A percentile compares a stretch with the other conserved stretches of the same genome.
These are phyloP conservation scores for Rhododendron kiyosumense DNA, from an alignment of 148 eudicot genomes.

Conservation along the genomic window DNA sequence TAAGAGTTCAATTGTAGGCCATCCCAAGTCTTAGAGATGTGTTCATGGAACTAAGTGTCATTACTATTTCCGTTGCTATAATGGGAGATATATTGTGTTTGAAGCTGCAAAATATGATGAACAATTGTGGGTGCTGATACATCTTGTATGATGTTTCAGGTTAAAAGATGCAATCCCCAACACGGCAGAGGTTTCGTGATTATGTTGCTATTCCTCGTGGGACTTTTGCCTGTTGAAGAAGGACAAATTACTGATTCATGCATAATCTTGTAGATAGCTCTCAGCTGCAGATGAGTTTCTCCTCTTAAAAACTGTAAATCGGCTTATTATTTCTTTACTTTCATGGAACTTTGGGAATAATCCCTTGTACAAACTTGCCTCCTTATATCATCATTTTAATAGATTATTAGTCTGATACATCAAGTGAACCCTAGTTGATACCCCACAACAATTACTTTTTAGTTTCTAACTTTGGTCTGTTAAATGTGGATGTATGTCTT, in stretches of 20 bases:
- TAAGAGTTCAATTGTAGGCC: not conserved
- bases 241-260: conserved; percentile 32
- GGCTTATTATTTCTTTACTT: conserved; percentile 21
- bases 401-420: conserved; percentile 1
- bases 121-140: not conserved
- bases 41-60: not conserved
- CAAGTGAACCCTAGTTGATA: conserved; percentile 6
- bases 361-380: conserved; percentile 40
- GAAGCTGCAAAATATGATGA: not conserved
- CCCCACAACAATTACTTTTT: not conserved
- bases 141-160: conserved; percentile 11
- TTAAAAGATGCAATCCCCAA: not conserved
- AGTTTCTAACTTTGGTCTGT: not conserved
- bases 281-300: conserved; percentile 93
- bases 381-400: conserved; percentile 14
- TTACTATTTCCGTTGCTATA: not conserved
- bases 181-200: conserved; percentile 6
- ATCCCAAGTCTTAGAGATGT: not conserved
- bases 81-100: not conserved
- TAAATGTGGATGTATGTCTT: not conserved
- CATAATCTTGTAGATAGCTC: conserved; percentile 68
- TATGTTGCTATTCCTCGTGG: not conserved
- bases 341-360: conserved; percentile 22
- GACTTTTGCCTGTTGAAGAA: conserved; percentile 8
- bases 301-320: conserved; percentile 74